A percentile compares a stretch with the other conserved stretches of the same genome.
These are phyloP conservation scores for Suhomyces ambrosiae DNA, from an alignment of 1,139 yeast species.

Conservation along the genomic window DNA sequence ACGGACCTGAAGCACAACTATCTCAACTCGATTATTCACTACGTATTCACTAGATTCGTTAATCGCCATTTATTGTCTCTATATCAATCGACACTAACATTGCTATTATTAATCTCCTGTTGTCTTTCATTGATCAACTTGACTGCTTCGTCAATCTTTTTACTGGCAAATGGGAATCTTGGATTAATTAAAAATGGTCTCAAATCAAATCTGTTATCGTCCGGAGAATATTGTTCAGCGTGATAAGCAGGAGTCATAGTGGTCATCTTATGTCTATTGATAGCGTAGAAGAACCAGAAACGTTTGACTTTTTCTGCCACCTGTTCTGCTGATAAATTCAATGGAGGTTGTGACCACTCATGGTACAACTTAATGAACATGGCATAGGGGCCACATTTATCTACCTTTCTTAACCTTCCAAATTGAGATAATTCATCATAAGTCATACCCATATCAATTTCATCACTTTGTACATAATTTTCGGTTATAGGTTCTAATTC, in stretches of 20 bases:
- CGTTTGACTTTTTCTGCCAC: conserved; percentile 90
- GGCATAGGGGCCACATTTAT: conserved; percentile 93
- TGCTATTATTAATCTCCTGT: conserved; percentile 25
- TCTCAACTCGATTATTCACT: too few species aligned
- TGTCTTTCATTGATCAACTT: conserved; percentile 47
- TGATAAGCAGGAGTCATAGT: conserved; percentile 95
- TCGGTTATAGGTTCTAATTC: conserved; percentile 95
- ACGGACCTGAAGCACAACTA: too few species aligned
- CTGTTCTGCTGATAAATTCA: conserved; percentile 70
- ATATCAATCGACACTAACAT: conserved; percentile 17
- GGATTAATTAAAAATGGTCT: conserved; percentile 93
- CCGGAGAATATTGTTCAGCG: conserved; percentile 97
- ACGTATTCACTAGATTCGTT: too few species aligned
- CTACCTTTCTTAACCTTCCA: conserved; percentile 90
- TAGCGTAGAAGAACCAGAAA: conserved; percentile 90
- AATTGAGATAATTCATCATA: conserved; percentile 89
- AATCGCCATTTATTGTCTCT: neutral
- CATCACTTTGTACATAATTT: conserved; percentile 92
- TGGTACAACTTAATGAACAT: conserved; percentile 89
- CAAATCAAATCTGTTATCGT: conserved; percentile 92
- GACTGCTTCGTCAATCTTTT: conserved; percentile 80
- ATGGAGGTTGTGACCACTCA: conserved; percentile 80
- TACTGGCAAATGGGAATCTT: conserved; percentile 86
- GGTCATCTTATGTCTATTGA: conserved; percentile 95
- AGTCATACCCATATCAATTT: conserved; percentile 97